Evolutionary conservation across 2,329 filamentous ascomycete species (phyloP), one percentile per base, ranked within the genome.

Genomic region (Verticillium nubilum): DNA sequence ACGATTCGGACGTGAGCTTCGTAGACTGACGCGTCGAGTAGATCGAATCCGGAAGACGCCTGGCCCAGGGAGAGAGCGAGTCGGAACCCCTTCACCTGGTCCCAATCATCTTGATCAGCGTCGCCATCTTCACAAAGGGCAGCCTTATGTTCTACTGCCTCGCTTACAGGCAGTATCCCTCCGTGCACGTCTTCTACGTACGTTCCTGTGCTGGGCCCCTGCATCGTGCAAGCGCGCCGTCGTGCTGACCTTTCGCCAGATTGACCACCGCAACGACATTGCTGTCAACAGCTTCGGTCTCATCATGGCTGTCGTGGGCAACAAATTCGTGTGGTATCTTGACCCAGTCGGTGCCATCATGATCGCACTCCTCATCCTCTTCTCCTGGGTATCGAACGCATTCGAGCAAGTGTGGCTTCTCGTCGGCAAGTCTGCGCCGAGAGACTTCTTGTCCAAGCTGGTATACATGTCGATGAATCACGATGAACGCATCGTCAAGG

Each of bases 331-430:
- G 10, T 87, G 85, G 85, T 86, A 80, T 62, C 72, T 86, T n/a
- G 85, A 86, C 62, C 83, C 84, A 0, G 73, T 86, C 33, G 84
- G 84, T 47, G 84, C 84, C 65, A 83, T 87, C 42, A 71, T 81
- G 57, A 86, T 87, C 58, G 85, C 82, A 5, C 70, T 86, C 31
- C 76, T 86, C 63, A 86, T 87, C 64, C 78, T 86, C 61, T 80
- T 81, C 66, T 86, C 84, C 23, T 87, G 84, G 84, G 77, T 80
- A 12, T 71, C 79, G 57, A 86, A 86, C 54, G 84, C 84, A 4
- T 83, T 82, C 59, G 84, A 86, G 63, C 83, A 87, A 62, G 81
- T 87, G 15, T 84, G 81, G 76, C 76, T 86, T 66, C 76, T 87
- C 5, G 84, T 86, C 1, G 84, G 85, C 58, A 86, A 85, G 63